phyloP scores from a whole-genome alignment of 2,329 filamentous ascomycete genomes.

The Xylaria hypoxylon region DNA sequence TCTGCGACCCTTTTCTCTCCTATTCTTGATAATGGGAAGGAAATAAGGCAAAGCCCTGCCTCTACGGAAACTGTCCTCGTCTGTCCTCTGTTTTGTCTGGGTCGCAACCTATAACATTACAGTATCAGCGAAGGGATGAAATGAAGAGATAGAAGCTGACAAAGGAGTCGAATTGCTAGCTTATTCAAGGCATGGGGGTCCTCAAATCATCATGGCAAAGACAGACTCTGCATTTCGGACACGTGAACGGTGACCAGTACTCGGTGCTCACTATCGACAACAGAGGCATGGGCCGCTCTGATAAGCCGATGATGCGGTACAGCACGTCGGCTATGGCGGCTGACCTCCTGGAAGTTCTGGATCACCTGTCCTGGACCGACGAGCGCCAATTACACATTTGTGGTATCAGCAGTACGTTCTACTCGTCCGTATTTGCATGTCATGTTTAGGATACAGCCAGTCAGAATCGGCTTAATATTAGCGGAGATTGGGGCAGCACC shows the following conservation, averaged over 20 bases:
- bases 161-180: conserved; percentile 58
- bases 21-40: not conserved
- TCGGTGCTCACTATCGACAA: conserved; percentile 85
- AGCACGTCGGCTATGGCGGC: conserved; percentile 86
- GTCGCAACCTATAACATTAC: not conserved
- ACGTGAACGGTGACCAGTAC: conserved; percentile 74
- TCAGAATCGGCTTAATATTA: not conserved
- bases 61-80: not conserved
- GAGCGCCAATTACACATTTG: conserved; percentile 71
- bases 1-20: not conserved
- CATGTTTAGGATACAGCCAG: not conserved
- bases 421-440: too few relatives aligned
- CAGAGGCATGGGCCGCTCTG: conserved; percentile 82
- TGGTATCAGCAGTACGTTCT: conserved; percentile 71
- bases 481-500: not conserved
- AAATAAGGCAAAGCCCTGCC: not conserved
- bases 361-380: conserved; percentile 72
- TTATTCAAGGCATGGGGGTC: conserved; percentile 84
- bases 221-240: conserved; percentile 85
- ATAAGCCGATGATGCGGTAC: conserved; percentile 82
- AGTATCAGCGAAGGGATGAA: not conserved
- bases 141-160: conserved; percentile 16
- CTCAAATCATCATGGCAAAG: conserved; percentile 79
- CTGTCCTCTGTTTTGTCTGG: not conserved
- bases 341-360: conserved; percentile 76